These are phyloP conservation scores for Coniella lustricola DNA, from an alignment of 2,329 filamentous ascomycete genomes.

Conservation along the genomic window DNA sequence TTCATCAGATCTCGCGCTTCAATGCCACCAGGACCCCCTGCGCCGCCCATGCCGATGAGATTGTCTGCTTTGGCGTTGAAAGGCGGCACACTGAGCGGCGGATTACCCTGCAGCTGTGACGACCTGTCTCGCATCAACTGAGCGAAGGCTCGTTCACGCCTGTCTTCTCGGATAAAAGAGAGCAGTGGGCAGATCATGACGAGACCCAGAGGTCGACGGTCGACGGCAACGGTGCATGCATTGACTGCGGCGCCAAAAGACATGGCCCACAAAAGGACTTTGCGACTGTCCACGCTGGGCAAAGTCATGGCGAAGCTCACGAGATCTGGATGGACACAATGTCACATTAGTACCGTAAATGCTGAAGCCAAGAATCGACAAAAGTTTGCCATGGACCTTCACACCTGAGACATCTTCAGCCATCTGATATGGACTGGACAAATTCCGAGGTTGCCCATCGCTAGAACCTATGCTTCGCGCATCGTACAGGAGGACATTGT, in stretches of 20 bases:
- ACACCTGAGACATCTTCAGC: constrained; percentile 18
- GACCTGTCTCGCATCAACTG: constrained; percentile 15
- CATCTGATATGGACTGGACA: constrained; percentile 1
- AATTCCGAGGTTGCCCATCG: constrained; percentile 14
- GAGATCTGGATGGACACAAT: constrained; percentile 14
- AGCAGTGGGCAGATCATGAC: constrained; percentile 21
- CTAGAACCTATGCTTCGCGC: constrained; percentile 19
- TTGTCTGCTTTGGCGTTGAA: too few relatives aligned
- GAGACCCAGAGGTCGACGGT: constrained; percentile 16
- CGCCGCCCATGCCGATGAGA: too few relatives aligned
- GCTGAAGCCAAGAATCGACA: too few relatives aligned
- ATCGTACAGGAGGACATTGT: constrained; percentile 22
- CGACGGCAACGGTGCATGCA: constrained; percentile 16
- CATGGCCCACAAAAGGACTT: constrained; percentile 21
- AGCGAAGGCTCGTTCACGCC: constrained; percentile 10
- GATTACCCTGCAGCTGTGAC: too few relatives aligned
- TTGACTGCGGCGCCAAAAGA: constrained; percentile 18
- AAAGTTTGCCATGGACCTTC: too few relatives aligned
- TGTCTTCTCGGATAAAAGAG: constrained; percentile 15
- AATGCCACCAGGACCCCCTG: too few relatives aligned
- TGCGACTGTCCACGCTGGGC: constrained; percentile 17
- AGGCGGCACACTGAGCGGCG: too few relatives aligned
- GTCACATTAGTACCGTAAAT: too few relatives aligned
- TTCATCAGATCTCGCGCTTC: too few relatives aligned
- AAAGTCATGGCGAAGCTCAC: constrained; percentile 13